Conservation (phyloP, 768 basidiomycete species). For the Podaxis sp. region DNA sequence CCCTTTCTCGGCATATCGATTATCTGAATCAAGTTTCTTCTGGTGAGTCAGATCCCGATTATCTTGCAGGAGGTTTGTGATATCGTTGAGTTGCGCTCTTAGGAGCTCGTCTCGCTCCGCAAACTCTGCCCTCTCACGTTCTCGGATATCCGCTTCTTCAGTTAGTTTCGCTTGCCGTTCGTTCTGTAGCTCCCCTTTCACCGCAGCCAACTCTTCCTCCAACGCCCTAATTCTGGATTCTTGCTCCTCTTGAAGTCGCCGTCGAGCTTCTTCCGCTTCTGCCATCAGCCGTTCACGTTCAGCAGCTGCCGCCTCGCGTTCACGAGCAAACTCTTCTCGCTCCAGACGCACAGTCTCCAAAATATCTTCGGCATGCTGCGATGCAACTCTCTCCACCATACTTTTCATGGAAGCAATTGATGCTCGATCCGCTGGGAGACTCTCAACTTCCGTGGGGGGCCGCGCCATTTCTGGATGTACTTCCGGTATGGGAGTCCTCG, state of each 20-base stretch:
- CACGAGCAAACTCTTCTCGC: slow-evolving; percentile 52
- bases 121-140: slow-evolving; percentile 53
- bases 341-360: slow-evolving; percentile 53
- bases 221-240: slow-evolving; percentile 53
- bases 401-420: slow-evolving; percentile 34
- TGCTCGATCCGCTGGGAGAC: slow-evolving; percentile 28
- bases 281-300: slow-evolving; percentile 52
- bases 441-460: slow-evolving; percentile 16
- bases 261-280: slow-evolving; percentile 46
- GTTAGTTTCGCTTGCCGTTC: slow-evolving; percentile 55
- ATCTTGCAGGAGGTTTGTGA: slow-evolving; percentile 70
- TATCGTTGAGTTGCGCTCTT: slow-evolving; percentile 58
- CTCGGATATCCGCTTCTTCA: slow-evolving; percentile 59
- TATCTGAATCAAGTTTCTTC: slow-evolving; percentile 58
- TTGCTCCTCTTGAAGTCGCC: slow-evolving; percentile 41
- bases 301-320: slow-evolving; percentile 47
- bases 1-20: slow-evolving; percentile 61
- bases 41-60: slow-evolving; percentile 54
- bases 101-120: slow-evolving; percentile 58
- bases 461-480: neutral
- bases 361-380: slow-evolving; percentile 54
- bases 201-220: slow-evolving; percentile 56
- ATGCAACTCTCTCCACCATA: slow-evolving; percentile 49
- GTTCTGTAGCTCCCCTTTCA: slow-evolving; percentile 56
- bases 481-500: slow-evolving; percentile 13